Conservation (phyloP, 2,329 filamentous ascomycete genomes). For the Aspergillus jensenii region DNA sequence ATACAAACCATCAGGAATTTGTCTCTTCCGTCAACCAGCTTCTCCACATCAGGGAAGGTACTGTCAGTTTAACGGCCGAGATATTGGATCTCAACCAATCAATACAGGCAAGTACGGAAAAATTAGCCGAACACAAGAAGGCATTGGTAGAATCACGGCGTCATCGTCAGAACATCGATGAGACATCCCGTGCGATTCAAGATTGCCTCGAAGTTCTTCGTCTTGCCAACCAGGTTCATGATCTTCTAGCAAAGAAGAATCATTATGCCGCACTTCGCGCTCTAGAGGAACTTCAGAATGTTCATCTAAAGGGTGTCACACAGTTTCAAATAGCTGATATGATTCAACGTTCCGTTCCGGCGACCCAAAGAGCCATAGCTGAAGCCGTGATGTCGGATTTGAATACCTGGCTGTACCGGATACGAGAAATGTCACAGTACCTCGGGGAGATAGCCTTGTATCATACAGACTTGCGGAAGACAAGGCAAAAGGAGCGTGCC, state of each 20-base stretch:
- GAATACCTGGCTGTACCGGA: constrained; percentile 94
- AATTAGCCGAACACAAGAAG: constrained; percentile 90
- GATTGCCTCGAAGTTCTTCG: constrained; percentile 90
- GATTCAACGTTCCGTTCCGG: constrained; percentile 93
- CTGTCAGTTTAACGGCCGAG: constrained; percentile 81
- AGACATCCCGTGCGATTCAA: constrained; percentile 82
- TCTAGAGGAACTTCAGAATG: constrained; percentile 92
- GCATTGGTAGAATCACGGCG: constrained; percentile 87
- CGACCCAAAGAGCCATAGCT: constrained; percentile 87
- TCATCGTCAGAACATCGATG: constrained; percentile 92
- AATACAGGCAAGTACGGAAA: constrained; percentile 92
- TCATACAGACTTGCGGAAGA: constrained; percentile 84
- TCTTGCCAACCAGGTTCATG: constrained; percentile 90
- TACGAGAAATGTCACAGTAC: constrained; percentile 94
- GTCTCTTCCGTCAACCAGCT: constrained; percentile 90
- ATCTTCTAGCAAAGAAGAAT: constrained; percentile 85
- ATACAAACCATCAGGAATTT: constrained; percentile 96
- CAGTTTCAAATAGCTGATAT: constrained; percentile 93
- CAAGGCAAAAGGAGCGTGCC: constrained; percentile 77
- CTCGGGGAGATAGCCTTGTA: constrained; percentile 95
- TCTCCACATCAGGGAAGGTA: constrained; percentile 87
- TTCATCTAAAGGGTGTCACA: constrained; percentile 89
- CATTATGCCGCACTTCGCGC: constrained; percentile 94
- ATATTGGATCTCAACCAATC: constrained; percentile 91
- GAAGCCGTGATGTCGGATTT: constrained; percentile 96